Evolutionary conservation across 257 asterid genomes (phyloP), one percentile per base, ranked within the genome.

Genomic region (Coffea eugenioides): DNA sequence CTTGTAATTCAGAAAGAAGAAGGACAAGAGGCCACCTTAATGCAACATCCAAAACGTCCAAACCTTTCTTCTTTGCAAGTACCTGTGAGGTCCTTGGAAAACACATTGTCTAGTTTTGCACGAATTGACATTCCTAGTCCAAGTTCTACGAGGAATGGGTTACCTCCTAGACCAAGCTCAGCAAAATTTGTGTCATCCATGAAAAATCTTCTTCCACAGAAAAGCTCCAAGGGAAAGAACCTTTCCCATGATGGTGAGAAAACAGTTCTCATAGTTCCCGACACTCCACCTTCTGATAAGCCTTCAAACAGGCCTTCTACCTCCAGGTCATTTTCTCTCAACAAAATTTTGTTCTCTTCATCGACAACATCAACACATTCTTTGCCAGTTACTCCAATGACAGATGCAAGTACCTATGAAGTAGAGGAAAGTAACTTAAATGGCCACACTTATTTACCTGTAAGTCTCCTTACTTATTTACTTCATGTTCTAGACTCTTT

Each of bases 251-350:
- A 92, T 81, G 92, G 88, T 81, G 99, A 93, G 78, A 91, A 91
- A 80, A 87, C 91, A 4, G 97, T 91, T 85, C 91, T 92, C n/a
- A 90, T 93, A 79, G 69, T 92, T 82, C 95, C 94, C 62, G 95
- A 90, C 49, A 79, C 86, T n/a, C 90, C 89, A 43, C 85, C 86
- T 79, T 90, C 96, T 15, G 94, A 88, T 84, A 89, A 89, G 84
- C 98, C 97, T 80, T 86, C 97, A 34, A 93, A 86, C 82, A 92
- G 89, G 87, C 99, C 99, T 82, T 89, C 97, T 16, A 91, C 99
- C 77, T 93, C 98, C 41, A 91, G 97, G 84, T 95, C 99, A n/a
- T 95, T 92, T 87, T 92, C 98, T 79, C 87, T 93, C 48, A 93
- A 92, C 86, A 90, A 88, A 80, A 82, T 92, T 76, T 84, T 95